Evolutionary conservation across 2,329 filamentous ascomycete genomes (phyloP), one percentile per base, ranked within the genome.

Genomic region (Albifimbria verrucaria): DNA sequence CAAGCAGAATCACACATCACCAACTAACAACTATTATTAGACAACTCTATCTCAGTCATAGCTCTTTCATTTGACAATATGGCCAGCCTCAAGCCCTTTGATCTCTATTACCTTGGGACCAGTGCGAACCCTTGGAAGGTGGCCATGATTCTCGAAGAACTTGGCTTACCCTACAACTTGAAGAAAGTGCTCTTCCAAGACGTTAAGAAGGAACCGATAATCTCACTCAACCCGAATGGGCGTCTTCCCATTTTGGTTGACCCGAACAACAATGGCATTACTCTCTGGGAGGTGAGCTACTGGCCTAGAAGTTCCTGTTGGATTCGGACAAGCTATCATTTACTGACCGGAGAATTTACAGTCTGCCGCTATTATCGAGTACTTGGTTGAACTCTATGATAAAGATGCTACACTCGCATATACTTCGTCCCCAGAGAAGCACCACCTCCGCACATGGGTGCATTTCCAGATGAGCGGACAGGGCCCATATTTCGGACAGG

Each of bases 401-500:
- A 56, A 52, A 12, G 46, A 56, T 2, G 26, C 48, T 24, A 53
- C 25, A 23, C 25, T 56, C 46, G 54, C 51, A 20, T 22, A 20
- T 57, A 57, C 32, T 2, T 20, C 24, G 32, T 22, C 23, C 6
- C 45, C 21, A 10, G 44, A 52, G 39, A 44, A 32, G 4, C 44
- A 42, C 21, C 44, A 22, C 3, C 10, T 21, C 15, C 17, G 32
- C 2, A 15, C 18, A 2, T 53, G 51, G 51, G 20, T 46, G 10
- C 24, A 39, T 25, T 53, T 50, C 36, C 54, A 56, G 28, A 70
- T 68, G 57, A 67, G 62, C 46, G 72, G 73, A 6, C 69, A 77
- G 59, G 75, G 72, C 1, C 75, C 74, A 0, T 79, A 77, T 57
- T 78, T 63, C 44, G 76, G 75, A 4, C 72, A 77, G 57, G 55